phyloP scores from a whole-genome alignment of 768 basidiomycete genomes.

The Hysterangium stoloniferum region DNA sequence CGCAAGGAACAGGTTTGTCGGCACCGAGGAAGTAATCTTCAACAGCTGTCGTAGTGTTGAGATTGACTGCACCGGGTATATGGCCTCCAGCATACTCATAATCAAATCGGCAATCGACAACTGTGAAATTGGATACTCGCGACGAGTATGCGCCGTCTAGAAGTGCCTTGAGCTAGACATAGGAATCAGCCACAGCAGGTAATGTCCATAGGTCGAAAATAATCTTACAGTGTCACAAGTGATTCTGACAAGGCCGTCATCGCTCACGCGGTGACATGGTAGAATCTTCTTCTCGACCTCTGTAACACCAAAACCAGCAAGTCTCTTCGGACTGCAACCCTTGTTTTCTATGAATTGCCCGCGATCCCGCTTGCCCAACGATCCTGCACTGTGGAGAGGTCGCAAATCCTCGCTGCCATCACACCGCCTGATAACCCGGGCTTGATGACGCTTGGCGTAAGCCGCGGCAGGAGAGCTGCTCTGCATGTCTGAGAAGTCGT shows the following conservation, averaged over 20 bases:
- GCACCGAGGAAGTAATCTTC: slow-evolving; percentile 73
- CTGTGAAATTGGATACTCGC: slow-evolving; percentile 58
- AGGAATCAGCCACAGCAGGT: too few relatives aligned
- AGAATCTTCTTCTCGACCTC: slow-evolving; percentile 90
- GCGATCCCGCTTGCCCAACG: slow-evolving; percentile 33
- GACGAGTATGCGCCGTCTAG: slow-evolving; percentile 66
- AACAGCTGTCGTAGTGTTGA: slow-evolving; percentile 71
- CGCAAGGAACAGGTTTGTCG: slow-evolving; percentile 54
- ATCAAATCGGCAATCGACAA: slow-evolving; percentile 97
- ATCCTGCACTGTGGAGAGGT: slow-evolving; percentile 61
- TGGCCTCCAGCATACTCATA: slow-evolving; percentile 96
- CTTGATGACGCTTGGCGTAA: slow-evolving; percentile 69
- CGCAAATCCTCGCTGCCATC: slow-evolving; percentile 79
- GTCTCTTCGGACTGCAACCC: slow-evolving; percentile 36
- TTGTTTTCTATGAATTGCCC: slow-evolving; percentile 37
- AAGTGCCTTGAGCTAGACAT: slow-evolving; percentile 61
- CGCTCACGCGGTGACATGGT: slow-evolving; percentile 88
- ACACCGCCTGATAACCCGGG: slow-evolving; percentile 68
- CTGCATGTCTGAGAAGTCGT: slow-evolving; percentile 46
- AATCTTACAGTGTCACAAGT: slow-evolving; percentile 63
- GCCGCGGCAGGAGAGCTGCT: slow-evolving; percentile 64
- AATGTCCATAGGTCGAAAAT: background rate
- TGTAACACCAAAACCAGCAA: slow-evolving; percentile 87
- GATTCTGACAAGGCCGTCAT: slow-evolving; percentile 94
- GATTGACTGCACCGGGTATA: slow-evolving; percentile 84